Evolutionary conservation across 2,329 filamentous ascomycete species (phyloP), one percentile per base, ranked within the genome.

Genomic region (Gnomoniopsis smithogilvyi): DNA sequence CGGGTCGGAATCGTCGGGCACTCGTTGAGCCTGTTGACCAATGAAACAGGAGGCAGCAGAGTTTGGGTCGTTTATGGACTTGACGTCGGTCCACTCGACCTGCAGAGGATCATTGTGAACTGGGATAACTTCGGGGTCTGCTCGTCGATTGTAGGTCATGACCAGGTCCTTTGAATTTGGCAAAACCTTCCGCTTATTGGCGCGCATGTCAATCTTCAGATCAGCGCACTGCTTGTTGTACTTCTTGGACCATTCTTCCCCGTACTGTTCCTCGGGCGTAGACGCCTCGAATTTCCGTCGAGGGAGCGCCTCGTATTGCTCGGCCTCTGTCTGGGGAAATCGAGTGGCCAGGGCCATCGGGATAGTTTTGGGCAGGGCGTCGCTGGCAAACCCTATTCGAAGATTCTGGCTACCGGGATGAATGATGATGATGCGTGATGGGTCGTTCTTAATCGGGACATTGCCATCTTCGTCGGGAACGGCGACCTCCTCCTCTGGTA

Each of bases 81-180:
- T 81, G 43, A 96, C 78, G 62, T 97, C 92, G 2, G 95, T 99
- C 93, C 95, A 99, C 64, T 98, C 93, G 53, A 98, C 89, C 64
- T 95, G 89, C 66, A 96, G 80, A 0, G 93, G 91, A 68, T 99
- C 95, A 70, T 98, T 99, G 75, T 98, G 95, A 68, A 95, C 90
- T 6, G 90, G 88, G 61, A 99, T 98, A 51, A 89, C 84, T 66
- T 98, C 95, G 7, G 92, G 88, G 36, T 90, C 86, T 1, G 87
- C 90, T 51, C 91, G 85, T 55, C 90, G 86, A 73, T 99, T 99
- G 80, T 91, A 98, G 70, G 96, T 98, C 64, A 93, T 86, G 1
- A 97, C 94, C 60, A 97, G 80, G 69, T 99, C 95, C 73, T 96
- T 96, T 0, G 93, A 97, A 71, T 98, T 98, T n/a, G 95, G 95